Evolutionary conservation across 345 rosid genomes (phyloP).

Genomic region (Rhodomyrtus tomentosa): DNA sequence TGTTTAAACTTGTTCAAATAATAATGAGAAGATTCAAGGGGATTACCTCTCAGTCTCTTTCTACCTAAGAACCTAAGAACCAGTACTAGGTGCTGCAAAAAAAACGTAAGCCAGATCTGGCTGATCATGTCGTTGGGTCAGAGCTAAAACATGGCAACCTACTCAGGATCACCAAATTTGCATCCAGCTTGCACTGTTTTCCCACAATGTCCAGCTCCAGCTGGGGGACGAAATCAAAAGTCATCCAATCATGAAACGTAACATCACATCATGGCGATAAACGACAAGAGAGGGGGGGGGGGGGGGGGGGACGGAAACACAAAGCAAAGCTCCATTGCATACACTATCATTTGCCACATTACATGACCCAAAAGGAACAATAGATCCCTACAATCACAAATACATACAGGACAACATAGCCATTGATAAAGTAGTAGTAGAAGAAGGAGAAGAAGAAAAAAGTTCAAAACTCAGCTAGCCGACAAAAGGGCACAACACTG

Average conservation of each 20-base stretch:
- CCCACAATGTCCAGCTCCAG: background rate
- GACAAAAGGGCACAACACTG: background rate
- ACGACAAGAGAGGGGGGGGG: background rate
- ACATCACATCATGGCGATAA: background rate
- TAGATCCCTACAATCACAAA: background rate
- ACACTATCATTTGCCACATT: background rate
- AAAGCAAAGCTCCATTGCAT: background rate
- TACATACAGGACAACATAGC: background rate
- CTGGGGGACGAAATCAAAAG: background rate
- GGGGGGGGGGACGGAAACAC: background rate
- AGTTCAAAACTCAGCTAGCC: background rate
- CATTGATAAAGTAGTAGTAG: background rate
- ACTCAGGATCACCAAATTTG: background rate
- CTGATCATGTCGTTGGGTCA: background rate
- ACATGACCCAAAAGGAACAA: background rate
- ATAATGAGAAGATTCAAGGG: background rate
- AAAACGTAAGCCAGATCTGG: background rate
- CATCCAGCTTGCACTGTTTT: background rate
- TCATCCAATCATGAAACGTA: background rate
- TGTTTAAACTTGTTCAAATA: background rate
- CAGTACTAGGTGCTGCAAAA: background rate
- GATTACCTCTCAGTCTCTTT: background rate
- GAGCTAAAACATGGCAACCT: background rate
- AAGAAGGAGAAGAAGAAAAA: background rate
- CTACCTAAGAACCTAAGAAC: background rate